These are phyloP conservation scores for Piper betle DNA, from an alignment of 164 flowering plant genomes.

Conservation along the genomic window DNA sequence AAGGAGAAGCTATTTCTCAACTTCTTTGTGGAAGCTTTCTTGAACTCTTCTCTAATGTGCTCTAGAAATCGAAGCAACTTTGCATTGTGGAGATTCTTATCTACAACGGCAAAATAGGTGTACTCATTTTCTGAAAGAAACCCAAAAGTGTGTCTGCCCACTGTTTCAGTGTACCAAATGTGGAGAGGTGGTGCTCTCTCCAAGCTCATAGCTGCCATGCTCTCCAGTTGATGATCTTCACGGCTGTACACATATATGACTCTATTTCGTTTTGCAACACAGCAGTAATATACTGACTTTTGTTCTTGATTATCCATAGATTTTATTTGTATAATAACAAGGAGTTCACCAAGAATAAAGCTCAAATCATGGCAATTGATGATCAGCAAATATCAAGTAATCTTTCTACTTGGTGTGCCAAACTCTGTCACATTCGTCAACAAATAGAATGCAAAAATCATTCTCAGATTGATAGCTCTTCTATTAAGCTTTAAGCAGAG, in stretches of 20 bases:
- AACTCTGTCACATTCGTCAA: no score
- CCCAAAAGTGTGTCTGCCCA: conserved; percentile 37
- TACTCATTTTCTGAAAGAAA: conserved; percentile 63
- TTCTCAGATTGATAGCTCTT: no score
- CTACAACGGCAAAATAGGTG: conserved; percentile 51
- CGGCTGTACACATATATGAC: conserved; percentile 31
- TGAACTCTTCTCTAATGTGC: conserved; percentile 54
- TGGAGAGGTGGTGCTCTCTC: conserved; percentile 59
- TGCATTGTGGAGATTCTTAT: conserved; percentile 36
- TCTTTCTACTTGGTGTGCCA: not conserved
- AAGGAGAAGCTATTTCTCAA: conserved; percentile 29
- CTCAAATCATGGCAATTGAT: not conserved
- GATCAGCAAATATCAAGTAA: not conserved
- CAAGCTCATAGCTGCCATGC: conserved; percentile 43
- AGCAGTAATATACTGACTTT: conserved; percentile 44
- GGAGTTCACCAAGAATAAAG: not conserved
- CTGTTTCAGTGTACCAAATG: conserved; percentile 52
- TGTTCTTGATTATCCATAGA: conserved; percentile 18
- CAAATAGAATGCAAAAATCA: no score
- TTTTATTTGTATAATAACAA: conserved; percentile 15
- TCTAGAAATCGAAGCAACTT: conserved; percentile 41
- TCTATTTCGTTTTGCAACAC: conserved; percentile 36
- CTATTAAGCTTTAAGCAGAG: no score
- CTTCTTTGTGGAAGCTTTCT: conserved; percentile 36
- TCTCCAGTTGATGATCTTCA: conserved; percentile 46